Evolutionary conservation across 352 stramenopile genomes (phyloP).

Genomic region (Phytopythium aichiense): DNA sequence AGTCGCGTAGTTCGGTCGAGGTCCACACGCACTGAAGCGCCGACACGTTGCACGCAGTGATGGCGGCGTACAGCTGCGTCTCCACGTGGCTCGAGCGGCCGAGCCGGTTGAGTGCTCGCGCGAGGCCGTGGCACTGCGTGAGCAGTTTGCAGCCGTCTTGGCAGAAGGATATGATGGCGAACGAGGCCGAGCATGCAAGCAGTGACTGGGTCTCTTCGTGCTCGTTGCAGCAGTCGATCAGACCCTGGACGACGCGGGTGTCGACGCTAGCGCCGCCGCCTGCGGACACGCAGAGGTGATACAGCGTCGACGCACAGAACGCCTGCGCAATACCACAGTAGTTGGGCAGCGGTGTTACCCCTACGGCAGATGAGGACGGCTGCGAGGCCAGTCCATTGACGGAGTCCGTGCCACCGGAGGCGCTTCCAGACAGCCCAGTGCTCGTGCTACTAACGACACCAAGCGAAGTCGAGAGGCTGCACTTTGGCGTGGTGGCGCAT

Average conservation of each 20-base stretch:
- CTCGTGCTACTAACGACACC: not conserved
- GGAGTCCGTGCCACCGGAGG: too few relatives aligned
- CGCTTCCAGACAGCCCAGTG: not conserved
- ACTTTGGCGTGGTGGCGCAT: constrained; percentile 15
- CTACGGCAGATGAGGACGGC: not conserved
- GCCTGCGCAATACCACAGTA: constrained; percentile 38
- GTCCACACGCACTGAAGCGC: constrained; percentile 67
- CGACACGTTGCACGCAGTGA: constrained; percentile 77
- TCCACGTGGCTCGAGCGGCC: constrained; percentile 68
- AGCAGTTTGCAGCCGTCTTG: constrained; percentile 53
- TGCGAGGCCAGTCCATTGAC: not conserved
- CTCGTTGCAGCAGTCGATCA: constrained; percentile 65
- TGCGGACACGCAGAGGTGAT: constrained; percentile 60
- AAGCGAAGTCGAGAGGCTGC: constrained; percentile 1
- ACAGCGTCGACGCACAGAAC: constrained; percentile 71
- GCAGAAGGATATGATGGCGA: constrained; percentile 78
- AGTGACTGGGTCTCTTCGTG: constrained; percentile 70
- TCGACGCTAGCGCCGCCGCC: constrained; percentile 26
- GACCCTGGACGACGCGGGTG: constrained; percentile 44
- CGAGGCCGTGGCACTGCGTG: constrained; percentile 38
- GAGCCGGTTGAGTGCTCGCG: constrained; percentile 64
- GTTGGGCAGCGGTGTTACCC: not conserved
- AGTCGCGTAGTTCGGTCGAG: constrained; percentile 72
- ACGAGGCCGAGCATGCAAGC: constrained; percentile 67
- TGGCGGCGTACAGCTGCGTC: constrained; percentile 75